Percentiles rank a stretch among this genome's conserved stretches.
These are phyloP conservation scores for Apophysomyces ossiformis DNA, from an alignment of 371 early-diverging fungal genomes.

Conservation along the genomic window DNA sequence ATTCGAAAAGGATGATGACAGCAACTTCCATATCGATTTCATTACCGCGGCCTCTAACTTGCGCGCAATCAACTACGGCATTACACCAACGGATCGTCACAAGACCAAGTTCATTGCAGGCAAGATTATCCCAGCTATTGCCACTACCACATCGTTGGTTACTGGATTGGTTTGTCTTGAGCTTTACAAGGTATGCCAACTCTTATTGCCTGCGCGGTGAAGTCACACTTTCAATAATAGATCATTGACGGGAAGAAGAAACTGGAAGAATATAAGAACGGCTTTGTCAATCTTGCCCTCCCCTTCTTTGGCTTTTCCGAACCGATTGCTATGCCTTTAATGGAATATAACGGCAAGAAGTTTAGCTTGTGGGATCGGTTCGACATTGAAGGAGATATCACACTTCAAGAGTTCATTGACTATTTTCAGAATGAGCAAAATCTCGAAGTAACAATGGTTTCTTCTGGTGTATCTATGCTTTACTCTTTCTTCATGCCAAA, in stretches of 20 bases:
- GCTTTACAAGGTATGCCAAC: conserved; percentile 83
- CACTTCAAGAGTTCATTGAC: conserved; percentile 90
- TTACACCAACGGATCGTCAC: conserved; percentile 91
- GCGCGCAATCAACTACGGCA: conserved; percentile 97
- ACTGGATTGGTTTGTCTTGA: conserved; percentile 99
- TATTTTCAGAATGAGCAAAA: conserved; percentile 84
- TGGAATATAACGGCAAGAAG: conserved; percentile 84
- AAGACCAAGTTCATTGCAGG: conserved; percentile 99
- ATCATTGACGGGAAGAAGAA: conserved; percentile 76
- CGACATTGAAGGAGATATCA: conserved; percentile 86
- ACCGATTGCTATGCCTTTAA: conserved; percentile 89
- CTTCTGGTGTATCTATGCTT: conserved; percentile 92
- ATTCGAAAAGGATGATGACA: conserved; percentile 99
- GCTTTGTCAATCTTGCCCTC: conserved; percentile 97
- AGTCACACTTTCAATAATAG: conserved; percentile 20
- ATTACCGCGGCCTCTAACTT: conserved; percentile 98
- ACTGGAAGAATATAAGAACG: conserved; percentile 98
- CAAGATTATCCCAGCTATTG: conserved; percentile 99
- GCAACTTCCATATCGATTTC: conserved; percentile 99
- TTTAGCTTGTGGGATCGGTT: conserved; percentile 98
- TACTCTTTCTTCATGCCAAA: conserved; percentile 89
- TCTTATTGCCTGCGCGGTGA: neutral
- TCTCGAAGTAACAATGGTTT: conserved; percentile 95
- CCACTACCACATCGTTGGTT: conserved; percentile 99
- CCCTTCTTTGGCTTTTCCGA: conserved; percentile 99